Percentiles rank a stretch among this genome's conserved stretches.
phyloP scores from a whole-genome alignment of 495 filamentous ascomycete species.

The Penicillium arizonense region DNA sequence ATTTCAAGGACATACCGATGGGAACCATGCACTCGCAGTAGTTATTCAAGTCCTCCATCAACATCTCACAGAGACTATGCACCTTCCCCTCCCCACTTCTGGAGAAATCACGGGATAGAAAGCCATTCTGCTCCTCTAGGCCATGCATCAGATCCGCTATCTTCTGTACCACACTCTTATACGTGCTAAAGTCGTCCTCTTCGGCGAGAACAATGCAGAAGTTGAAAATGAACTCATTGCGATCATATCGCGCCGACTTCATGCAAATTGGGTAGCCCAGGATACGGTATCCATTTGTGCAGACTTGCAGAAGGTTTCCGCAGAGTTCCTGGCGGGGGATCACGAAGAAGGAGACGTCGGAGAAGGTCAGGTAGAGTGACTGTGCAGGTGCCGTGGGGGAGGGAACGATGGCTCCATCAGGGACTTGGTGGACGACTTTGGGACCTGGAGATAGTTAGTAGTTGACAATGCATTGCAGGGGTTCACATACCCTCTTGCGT shows the following conservation, averaged over 20 bases:
- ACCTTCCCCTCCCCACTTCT: conserved; percentile 60
- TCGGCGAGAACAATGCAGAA: conserved; percentile 84
- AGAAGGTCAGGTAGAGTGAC: conserved; percentile 76
- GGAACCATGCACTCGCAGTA: conserved; percentile 98
- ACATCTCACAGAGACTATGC: conserved; percentile 80
- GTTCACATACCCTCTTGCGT: conserved; percentile 69
- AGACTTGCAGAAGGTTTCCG: conserved; percentile 74
- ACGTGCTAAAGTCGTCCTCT: conserved; percentile 62
- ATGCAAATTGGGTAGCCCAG: conserved; percentile 90
- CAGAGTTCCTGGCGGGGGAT: conserved; percentile 92
- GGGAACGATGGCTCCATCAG: conserved; percentile 68
- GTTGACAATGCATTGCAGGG: not conserved
- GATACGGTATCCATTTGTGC: conserved; percentile 73
- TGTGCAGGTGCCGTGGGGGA: conserved; percentile 48
- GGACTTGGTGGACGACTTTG: conserved; percentile 58
- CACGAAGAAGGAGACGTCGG: conserved; percentile 80
- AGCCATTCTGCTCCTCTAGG: conserved; percentile 83
- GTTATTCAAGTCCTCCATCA: conserved; percentile 94
- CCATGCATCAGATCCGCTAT: conserved; percentile 81
- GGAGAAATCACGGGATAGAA: conserved; percentile 53
- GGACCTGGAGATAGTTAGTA: conserved; percentile 58
- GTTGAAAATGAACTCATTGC: conserved; percentile 98
- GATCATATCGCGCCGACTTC: conserved; percentile 67
- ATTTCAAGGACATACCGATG: conserved; percentile 56
- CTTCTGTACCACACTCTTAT: conserved; percentile 81